Base-by-base conservation (phyloP, 495 filamentous ascomycete genomes). In the Corynascus novoguineensis region DNA sequence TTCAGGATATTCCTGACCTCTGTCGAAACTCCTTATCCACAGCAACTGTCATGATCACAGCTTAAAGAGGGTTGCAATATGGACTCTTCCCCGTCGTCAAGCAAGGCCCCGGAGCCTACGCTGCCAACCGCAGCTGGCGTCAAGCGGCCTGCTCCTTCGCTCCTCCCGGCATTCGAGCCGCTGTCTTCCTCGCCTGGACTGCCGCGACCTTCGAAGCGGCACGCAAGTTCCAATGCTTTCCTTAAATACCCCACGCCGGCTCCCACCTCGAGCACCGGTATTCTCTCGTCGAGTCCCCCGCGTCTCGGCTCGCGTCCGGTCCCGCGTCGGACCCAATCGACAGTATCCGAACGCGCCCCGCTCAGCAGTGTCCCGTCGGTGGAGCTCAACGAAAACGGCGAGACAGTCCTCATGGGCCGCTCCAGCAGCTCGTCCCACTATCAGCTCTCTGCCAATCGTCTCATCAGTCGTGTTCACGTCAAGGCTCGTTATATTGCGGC, bases 161-260 rank as follows among this genome's bases (percentile, higher is more conserved):
- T 98, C 47, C 82, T 97, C 35, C 93, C 93, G 56, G 86, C 93
- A 6, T 96, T 97, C 72, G 93, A 98, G 73, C 93, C 90, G 31
- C 78, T 87, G 53, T 92, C 88, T 49, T 95, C 91, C 12, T 96
- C 92, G 29, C 93, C 92, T 25, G 83, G 78, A 57, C 81, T 92
- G 55, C 89, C 90, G 60, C 81, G 87, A 38, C 83, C 87, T 14
- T 75, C 78, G 52, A 87, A 90, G 76, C 82, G 87, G 69, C 77
- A 82, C 67, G 81, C 83, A 70, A 79, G 83, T 14, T 68, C 71
- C 17, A 69, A 61, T 60, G 67, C 75, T 29, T 79, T 76, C 58
- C 58, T 75, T 60, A 83, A 83, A 64, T 90, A 97, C 73, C 93
- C 92, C 29, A 96, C 92, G 1, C 92, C 92, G 0, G 82, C 95